phyloP scores from a whole-genome alignment of 2,329 filamentous ascomycete species.

The Fonsecaea nubica region DNA sequence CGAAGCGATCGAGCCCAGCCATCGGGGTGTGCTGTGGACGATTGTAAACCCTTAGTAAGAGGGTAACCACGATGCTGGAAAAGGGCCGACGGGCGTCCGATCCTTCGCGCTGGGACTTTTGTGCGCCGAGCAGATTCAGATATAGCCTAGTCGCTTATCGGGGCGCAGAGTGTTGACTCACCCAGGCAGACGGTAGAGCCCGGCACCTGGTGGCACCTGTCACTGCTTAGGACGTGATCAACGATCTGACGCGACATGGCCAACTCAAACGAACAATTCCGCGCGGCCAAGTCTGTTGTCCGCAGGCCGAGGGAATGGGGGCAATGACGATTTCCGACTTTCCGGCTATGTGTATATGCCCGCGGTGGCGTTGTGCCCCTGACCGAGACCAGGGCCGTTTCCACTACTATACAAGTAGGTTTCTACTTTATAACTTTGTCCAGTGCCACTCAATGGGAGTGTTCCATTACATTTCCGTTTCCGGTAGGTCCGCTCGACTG shows the following conservation, averaged over 20 bases:
- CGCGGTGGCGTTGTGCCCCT: not conserved
- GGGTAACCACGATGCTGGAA: not conserved
- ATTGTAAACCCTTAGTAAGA: not conserved
- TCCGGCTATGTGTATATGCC: not conserved
- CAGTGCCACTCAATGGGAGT: not conserved
- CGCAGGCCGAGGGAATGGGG: not conserved
- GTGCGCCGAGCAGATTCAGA: not conserved
- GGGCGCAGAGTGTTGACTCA: not conserved
- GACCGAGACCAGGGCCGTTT: not conserved
- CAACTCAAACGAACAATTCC: not conserved
- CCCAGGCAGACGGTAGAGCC: not conserved
- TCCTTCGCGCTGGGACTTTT: not conserved
- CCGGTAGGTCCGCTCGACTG: not conserved
- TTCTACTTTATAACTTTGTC: not conserved
- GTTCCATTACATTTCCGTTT: not conserved
- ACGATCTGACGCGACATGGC: conserved; percentile 1
- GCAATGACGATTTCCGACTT: not conserved
- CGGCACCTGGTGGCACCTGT: not conserved
- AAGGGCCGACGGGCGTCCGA: not conserved
- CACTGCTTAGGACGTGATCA: not conserved
- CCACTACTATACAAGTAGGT: not conserved
- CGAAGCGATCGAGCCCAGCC: not conserved
- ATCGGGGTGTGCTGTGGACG: not conserved
- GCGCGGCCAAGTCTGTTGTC: not conserved
- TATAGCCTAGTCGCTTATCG: conserved; percentile 2